Percentiles rank a stretch among this genome's conserved stretches.
phyloP scores from a whole-genome alignment of 345 rosid species.

The Eucalyptus pauciflora region DNA sequence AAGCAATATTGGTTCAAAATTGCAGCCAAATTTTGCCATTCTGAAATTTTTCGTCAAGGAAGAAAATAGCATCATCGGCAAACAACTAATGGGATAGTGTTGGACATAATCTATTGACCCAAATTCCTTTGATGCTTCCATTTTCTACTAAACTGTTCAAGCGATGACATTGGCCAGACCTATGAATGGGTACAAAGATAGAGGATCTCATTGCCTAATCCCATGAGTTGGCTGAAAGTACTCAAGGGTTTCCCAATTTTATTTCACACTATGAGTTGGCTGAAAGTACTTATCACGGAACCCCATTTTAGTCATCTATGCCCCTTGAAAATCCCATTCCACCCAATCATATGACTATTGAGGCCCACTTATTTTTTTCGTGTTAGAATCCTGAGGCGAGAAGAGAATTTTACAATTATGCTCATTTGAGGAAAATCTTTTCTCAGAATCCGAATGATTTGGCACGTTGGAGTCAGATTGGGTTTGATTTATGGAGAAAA shows the following conservation, averaged over 20 bases:
- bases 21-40: background rate
- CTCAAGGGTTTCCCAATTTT: background rate
- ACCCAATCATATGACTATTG: background rate
- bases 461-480: background rate
- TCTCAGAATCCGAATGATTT: background rate
- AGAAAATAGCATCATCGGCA: background rate
- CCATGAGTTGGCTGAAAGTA: background rate
- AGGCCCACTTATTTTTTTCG: no score
- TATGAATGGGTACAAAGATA: background rate
- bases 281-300: background rate
- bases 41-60: background rate
- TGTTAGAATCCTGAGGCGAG: no score
- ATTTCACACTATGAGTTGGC: background rate
- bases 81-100: background rate
- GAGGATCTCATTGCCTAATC: background rate
- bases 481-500: background rate
- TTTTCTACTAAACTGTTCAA: background rate
- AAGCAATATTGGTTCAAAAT: background rate
- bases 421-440: no score
- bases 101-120: background rate
- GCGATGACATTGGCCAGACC: background rate
- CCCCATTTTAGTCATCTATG: background rate
- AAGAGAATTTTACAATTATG: no score
- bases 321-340: background rate
- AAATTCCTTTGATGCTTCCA: background rate